Evolutionary conservation across 495 filamentous ascomycete genomes (phyloP).

Genomic region (Schizothecium vesticola): DNA sequence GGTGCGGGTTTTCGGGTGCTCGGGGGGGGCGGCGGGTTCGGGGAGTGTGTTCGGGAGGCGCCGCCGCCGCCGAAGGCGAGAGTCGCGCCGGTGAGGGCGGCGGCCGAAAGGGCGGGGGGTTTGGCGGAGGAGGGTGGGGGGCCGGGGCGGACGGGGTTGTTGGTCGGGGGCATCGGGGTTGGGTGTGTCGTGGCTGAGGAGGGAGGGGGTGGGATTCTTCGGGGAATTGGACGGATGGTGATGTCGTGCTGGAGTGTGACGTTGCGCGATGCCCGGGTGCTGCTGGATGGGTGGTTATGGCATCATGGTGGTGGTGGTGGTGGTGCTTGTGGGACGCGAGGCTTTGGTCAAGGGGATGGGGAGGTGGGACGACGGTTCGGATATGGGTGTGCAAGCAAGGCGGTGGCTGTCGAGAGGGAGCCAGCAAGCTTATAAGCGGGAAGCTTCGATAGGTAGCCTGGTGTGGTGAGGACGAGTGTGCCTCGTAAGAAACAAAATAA

Average conservation of each 20-base stretch:
- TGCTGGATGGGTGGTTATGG: background rate
- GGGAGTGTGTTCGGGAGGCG: slow-evolving; percentile 16
- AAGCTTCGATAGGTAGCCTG: background rate
- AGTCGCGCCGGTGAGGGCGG: slow-evolving; percentile 44
- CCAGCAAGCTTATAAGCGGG: background rate
- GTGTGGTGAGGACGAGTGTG: background rate
- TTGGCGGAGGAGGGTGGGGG: background rate
- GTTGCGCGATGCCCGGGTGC: background rate
- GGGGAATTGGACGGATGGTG: background rate
- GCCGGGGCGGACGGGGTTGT: background rate
- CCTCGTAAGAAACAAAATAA: background rate
- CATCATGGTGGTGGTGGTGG: background rate
- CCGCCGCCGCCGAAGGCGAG: slow-evolving; percentile 30
- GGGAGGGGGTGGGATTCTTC: background rate
- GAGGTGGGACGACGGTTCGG: background rate
- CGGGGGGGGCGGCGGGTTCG: slow-evolving; percentile 17
- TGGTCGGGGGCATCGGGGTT: background rate
- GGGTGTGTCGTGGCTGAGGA: background rate
- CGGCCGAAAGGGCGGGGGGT: slow-evolving; percentile 19
- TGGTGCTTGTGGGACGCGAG: background rate
- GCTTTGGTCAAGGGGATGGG: background rate
- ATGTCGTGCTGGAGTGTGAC: background rate
- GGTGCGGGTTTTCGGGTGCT: slow-evolving; percentile 1
- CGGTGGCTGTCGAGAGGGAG: too few relatives aligned
- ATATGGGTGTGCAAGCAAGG: background rate